phyloP scores from a whole-genome alignment of 345 rosid species.

The Crucihimalaya himalaica region DNA sequence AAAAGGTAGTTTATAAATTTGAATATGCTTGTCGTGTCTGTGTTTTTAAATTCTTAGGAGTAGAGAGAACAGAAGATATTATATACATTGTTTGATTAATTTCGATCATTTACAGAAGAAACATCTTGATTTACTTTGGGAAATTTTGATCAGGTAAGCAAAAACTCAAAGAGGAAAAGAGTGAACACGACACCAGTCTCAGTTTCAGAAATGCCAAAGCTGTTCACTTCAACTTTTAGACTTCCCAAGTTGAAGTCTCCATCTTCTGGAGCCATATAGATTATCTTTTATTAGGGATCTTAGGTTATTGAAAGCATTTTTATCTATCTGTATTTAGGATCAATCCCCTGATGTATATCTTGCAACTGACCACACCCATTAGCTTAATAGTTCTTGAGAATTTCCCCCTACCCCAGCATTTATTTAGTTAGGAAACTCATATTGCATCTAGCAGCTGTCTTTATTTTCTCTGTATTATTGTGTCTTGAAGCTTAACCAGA shows the following conservation, averaged over 20 bases:
- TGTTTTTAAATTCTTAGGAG: not conserved
- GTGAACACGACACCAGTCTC: slow-evolving; percentile 28
- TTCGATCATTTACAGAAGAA: not conserved
- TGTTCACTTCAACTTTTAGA: slow-evolving; percentile 69
- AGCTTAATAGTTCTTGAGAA: slow-evolving; percentile 18
- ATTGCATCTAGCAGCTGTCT: slow-evolving; percentile 10
- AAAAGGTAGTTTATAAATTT: slow-evolving; percentile 50
- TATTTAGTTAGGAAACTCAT: slow-evolving; percentile 6
- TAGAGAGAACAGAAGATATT: not conserved
- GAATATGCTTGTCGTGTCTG: not conserved
- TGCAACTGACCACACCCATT: slow-evolving; percentile 9
- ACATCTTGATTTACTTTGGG: slow-evolving; percentile 15
- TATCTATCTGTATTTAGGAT: slow-evolving; percentile 32
- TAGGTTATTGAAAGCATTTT: slow-evolving; percentile 19
- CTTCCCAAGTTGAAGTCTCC: slow-evolving; percentile 78
- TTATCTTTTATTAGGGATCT: not conserved
- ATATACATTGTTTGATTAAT: not conserved
- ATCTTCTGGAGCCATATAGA: slow-evolving; percentile 36
- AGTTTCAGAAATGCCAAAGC: slow-evolving; percentile 56
- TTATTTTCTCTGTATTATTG: slow-evolving; percentile 5
- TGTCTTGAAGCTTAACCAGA: slow-evolving; percentile 19
- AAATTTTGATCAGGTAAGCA: slow-evolving; percentile 48
- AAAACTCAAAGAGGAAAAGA: slow-evolving; percentile 63
- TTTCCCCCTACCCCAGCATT: not conserved
- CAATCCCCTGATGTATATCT: slow-evolving; percentile 1